phyloP scores from a whole-genome alignment of 805 yeast genomes.

The Schwanniomyces vanrijiae region DNA sequence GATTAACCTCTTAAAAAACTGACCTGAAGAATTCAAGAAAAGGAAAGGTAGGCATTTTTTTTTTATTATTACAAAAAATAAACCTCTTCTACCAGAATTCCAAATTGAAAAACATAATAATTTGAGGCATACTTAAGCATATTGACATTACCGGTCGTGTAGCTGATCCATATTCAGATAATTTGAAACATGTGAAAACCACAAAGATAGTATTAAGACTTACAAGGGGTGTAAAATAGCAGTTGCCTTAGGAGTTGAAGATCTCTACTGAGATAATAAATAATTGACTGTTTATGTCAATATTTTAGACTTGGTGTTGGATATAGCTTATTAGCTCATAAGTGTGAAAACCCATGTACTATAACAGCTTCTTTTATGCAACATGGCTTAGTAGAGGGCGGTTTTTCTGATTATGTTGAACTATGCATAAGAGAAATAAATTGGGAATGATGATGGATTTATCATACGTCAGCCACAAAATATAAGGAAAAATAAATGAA shows the following conservation, averaged over 20 bases:
- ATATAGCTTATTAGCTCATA: constrained; percentile 53
- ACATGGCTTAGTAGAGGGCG: constrained; percentile 45
- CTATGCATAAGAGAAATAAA: constrained; percentile 46
- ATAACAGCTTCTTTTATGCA: constrained; percentile 50
- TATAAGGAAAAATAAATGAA: constrained; percentile 49
- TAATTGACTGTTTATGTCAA: constrained; percentile 50
- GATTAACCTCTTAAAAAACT: constrained; percentile 46
- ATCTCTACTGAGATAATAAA: constrained; percentile 51
- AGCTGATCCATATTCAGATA: constrained; percentile 36
- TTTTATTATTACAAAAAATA: constrained; percentile 42
- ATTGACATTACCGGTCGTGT: constrained; percentile 48
- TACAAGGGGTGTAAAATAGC: constrained; percentile 36
- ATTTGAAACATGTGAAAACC: constrained; percentile 38
- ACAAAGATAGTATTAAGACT: constrained; percentile 38
- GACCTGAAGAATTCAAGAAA: constrained; percentile 37
- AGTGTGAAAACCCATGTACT: constrained; percentile 58
- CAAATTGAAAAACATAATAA: constrained; percentile 38
- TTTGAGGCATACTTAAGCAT: constrained; percentile 50
- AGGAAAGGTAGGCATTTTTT: constrained; percentile 48
- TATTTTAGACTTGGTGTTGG: constrained; percentile 51
- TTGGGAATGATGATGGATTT: constrained; percentile 54
- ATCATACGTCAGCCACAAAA: constrained; percentile 47
- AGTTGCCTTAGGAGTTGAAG: constrained; percentile 50
- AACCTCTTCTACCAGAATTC: constrained; percentile 40
- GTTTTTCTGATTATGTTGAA: constrained; percentile 40